Base-by-base conservation (phyloP, 2,329 filamentous ascomycete genomes). In the Cryphonectria radicalis region DNA sequence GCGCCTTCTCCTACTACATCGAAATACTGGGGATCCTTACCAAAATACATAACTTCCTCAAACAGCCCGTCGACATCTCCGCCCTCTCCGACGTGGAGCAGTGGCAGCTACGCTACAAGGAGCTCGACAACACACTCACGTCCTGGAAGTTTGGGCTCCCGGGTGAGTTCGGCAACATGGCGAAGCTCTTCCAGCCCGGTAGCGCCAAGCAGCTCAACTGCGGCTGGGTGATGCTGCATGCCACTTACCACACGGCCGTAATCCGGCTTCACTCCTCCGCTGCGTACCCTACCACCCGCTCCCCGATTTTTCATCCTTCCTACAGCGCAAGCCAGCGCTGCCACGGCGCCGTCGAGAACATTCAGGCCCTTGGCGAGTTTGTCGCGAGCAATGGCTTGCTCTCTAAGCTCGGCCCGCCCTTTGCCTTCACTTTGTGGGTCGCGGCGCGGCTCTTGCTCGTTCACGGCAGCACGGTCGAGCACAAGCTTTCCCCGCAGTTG, bases 381-480 rank as follows among this genome's bases (percentile, higher is more conserved):
- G 93, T 97, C 17, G 88, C 92, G 40, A 89, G 89, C 72, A 92
- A 93, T 76, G 87, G 87, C 67, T 88, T 97, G 79, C 85, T 97
- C 28, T 86, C 90, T 66, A 94, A 94, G 79, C 88, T 97, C 22
- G 95, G 95, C 0, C 94, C 94, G 0, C 94, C 94, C 0, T 97
- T 97, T 79, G 94, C 94, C 4, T 98, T 97, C 78, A 94, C 93
- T 0, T 85, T 97, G 1, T 97, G 95, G 95, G 95, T 97, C 22
- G 94, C 93, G 3, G 94, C 95, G 7, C 91, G 95, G 4, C 86
- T 97, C 4, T 85, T 97, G 6, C 90, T 97, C 11, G 95, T 98
- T 3, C 94, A 97, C 79, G 94, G 94, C 37, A 96, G 93, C 10
- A 97, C 94, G 0, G 94, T 97, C 69, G 93, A 96, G 75, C 92